Conservation (phyloP, 768 basidiomycete genomes). For the Mycena galericulata region DNA sequence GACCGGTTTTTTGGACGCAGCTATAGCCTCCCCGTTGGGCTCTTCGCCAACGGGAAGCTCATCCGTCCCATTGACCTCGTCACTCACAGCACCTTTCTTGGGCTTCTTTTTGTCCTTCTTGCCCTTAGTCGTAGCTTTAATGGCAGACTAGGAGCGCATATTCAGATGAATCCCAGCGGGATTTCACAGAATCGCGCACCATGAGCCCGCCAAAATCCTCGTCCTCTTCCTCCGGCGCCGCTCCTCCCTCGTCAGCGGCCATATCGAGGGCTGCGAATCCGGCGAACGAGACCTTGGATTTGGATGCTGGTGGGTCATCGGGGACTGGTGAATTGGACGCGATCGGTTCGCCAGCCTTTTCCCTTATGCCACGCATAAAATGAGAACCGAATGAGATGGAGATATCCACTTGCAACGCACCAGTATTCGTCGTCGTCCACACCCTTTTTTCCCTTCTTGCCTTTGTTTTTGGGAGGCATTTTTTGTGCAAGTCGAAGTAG, state of each 20-base stretch:
- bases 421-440: slow-evolving; percentile 85
- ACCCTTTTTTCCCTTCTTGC: slow-evolving; percentile 87
- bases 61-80: slow-evolving; percentile 46
- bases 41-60: slow-evolving; percentile 43
- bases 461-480: slow-evolving; percentile 77
- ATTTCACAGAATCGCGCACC: slow-evolving; percentile 56
- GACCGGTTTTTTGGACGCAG: slow-evolving; percentile 33
- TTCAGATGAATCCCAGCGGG: slow-evolving; percentile 19
- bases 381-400: slow-evolving; percentile 9
- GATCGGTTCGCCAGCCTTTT: slow-evolving; percentile 70
- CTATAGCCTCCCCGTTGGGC: slow-evolving; percentile 40
- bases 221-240: slow-evolving; percentile 63
- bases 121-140: slow-evolving; percentile 66
- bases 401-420: slow-evolving; percentile 53
- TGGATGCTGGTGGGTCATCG: slow-evolving; percentile 49
- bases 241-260: slow-evolving; percentile 51
- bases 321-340: slow-evolving; percentile 58
- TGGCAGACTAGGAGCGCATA: slow-evolving; percentile 61
- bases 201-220: slow-evolving; percentile 82
- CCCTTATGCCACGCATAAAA: slow-evolving; percentile 58
- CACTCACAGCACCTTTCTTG: slow-evolving; percentile 46
- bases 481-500: slow-evolving; percentile 21
- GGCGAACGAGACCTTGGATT: slow-evolving; percentile 56
- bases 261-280: slow-evolving; percentile 63
- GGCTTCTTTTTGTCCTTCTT: slow-evolving; percentile 69